phyloP scores from a whole-genome alignment of 2,329 filamentous ascomycete genomes.

The Penicillium paneum region DNA sequence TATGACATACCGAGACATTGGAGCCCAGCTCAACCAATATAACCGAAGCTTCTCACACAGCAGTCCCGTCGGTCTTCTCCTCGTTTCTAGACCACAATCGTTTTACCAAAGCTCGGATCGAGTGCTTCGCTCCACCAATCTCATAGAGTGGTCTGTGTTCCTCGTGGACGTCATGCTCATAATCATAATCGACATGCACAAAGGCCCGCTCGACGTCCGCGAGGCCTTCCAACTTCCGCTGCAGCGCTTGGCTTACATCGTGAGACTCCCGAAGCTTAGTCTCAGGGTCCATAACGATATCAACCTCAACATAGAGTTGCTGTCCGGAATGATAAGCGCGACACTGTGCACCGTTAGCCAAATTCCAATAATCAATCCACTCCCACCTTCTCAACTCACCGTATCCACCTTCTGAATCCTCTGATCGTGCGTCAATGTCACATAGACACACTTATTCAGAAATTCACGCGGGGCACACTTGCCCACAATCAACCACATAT shows the following conservation, averaged over 20 bases:
- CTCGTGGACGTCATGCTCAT: conserved; percentile 7
- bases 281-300: conserved; percentile 14
- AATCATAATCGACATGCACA: conserved; percentile 17
- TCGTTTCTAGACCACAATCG: not conserved
- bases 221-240: conserved; percentile 13
- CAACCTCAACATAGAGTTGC: conserved; percentile 11
- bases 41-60: not conserved
- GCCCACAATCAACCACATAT: conserved; percentile 12
- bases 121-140: conserved; percentile 1
- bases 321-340: conserved; percentile 11
- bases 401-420: conserved; percentile 11
- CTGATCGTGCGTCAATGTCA: conserved; percentile 11
- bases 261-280: conserved; percentile 12
- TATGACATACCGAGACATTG: not conserved
- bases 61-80: not conserved
- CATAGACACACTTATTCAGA: conserved; percentile 13
- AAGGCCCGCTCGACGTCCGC: conserved; percentile 12
- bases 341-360: conserved; percentile 4
- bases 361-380: not conserved
- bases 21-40: not conserved
- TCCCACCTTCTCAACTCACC: not conserved
- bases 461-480: conserved; percentile 10
- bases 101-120: conserved; percentile 2
- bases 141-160: conserved; percentile 3
- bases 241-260: conserved; percentile 12